Percentiles rank a stretch among this genome's conserved stretches.
phyloP scores from a whole-genome alignment of 257 asterid species.

The Lycium ferocissimum region DNA sequence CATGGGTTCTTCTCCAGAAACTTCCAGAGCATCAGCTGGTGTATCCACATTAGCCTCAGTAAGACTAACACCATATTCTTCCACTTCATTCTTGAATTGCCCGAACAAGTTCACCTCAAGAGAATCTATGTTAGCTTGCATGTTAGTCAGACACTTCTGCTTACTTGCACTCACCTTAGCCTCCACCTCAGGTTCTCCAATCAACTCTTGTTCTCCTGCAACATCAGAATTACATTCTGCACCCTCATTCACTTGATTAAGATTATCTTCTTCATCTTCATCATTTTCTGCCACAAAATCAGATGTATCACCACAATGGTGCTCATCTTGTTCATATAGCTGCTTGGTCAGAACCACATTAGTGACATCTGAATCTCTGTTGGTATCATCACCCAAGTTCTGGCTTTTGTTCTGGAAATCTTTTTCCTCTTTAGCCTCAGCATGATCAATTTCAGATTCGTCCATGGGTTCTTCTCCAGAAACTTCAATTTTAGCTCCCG shows the following conservation, averaged over 20 bases:
- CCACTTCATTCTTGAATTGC: neutral
- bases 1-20: slow-evolving; percentile 21
- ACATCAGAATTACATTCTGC: slow-evolving; percentile 4
- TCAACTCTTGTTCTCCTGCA: slow-evolving; percentile 5
- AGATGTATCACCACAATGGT: slow-evolving; percentile 17
- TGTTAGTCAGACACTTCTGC: slow-evolving; percentile 23
- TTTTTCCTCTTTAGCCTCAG: neutral
- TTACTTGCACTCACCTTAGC: slow-evolving; percentile 5
- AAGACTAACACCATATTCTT: neutral
- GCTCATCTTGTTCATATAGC: neutral
- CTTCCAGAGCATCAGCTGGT: neutral
- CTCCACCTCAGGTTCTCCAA: slow-evolving; percentile 14
- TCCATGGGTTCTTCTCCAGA: neutral
- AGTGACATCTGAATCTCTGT: neutral
- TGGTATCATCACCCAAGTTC: slow-evolving; percentile 11
- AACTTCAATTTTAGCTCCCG: slow-evolving; percentile 13
- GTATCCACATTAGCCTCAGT: neutral
- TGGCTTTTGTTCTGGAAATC: neutral
- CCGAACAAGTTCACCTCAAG: slow-evolving; percentile 13
- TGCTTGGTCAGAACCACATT: neutral
- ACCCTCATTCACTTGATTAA: neutral
- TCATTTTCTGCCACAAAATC: slow-evolving; percentile 24
- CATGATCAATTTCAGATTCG: neutral
- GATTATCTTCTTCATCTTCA: neutral
- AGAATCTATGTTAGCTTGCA: slow-evolving; percentile 1